These are phyloP conservation scores for Suillus fuscotomentosus DNA, from an alignment of 768 basidiomycete genomes.

Conservation along the genomic window DNA sequence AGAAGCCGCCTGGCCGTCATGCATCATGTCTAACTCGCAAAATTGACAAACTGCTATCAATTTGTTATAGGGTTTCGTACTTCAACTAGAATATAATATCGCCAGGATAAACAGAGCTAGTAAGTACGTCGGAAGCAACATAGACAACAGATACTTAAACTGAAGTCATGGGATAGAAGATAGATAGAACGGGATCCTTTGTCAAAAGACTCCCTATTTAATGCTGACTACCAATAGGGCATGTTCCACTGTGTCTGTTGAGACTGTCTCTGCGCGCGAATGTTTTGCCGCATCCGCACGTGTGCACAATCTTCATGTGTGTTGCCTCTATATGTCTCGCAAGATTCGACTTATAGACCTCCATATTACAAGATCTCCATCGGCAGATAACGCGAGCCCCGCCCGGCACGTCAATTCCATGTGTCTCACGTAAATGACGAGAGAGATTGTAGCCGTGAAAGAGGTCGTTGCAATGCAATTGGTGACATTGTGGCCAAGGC, in stretches of 20 bases:
- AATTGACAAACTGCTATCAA: background rate
- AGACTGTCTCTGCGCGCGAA: constrained; percentile 22
- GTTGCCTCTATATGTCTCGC: constrained; percentile 23
- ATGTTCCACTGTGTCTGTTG: no score
- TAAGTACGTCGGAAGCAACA: background rate
- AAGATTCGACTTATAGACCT: background rate
- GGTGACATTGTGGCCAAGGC: no score
- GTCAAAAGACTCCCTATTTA: background rate
- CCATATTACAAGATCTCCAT: background rate
- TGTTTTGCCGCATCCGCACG: constrained; percentile 10
- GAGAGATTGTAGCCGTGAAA: background rate
- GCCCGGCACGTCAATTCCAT: background rate
- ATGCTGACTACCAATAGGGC: no score
- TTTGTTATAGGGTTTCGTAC: background rate
- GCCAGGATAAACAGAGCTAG: background rate
- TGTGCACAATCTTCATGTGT: constrained; percentile 20
- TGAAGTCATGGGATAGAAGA: background rate
- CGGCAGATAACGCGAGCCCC: background rate
- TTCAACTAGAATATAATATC: background rate
- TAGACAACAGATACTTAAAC: background rate
- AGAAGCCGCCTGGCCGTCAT: no score
- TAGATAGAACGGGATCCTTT: background rate
- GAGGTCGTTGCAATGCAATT: background rate
- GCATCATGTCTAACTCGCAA: background rate
- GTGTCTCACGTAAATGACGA: background rate